Evolutionary conservation across 2,329 filamentous ascomycete genomes (phyloP).

Genomic region (Coniochaeta pulveracea): DNA sequence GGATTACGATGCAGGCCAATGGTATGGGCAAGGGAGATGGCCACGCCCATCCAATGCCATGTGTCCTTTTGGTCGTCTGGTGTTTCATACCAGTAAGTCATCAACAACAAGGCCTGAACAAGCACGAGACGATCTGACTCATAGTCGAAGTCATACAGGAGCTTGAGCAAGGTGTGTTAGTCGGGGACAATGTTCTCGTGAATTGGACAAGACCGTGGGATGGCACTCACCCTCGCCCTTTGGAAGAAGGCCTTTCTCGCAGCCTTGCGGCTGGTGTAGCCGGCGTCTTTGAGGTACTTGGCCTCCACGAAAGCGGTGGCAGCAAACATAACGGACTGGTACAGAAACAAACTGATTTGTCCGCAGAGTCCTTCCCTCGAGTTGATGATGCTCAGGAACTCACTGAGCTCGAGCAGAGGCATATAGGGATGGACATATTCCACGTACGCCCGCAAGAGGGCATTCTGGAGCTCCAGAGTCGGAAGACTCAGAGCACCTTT

Average conservation of each 20-base stretch:
- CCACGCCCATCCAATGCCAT: slow-evolving; percentile 98
- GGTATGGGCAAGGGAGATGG: slow-evolving; percentile 83
- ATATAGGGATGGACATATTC: slow-evolving; percentile 92
- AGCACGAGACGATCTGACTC: slow-evolving; percentile 81
- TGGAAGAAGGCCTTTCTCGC: slow-evolving; percentile 84
- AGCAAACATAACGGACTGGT: slow-evolving; percentile 92
- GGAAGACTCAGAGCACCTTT: slow-evolving; percentile 82
- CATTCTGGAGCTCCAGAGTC: slow-evolving; percentile 57
- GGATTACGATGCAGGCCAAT: slow-evolving; percentile 88
- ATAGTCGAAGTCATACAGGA: slow-evolving; percentile 92
- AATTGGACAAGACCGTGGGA: not conserved
- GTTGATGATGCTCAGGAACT: slow-evolving; percentile 49
- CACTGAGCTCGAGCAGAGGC: slow-evolving; percentile 66
- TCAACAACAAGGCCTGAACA: slow-evolving; percentile 77
- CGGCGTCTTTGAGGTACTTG: slow-evolving; percentile 62
- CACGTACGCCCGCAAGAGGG: slow-evolving; percentile 69
- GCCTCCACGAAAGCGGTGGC: slow-evolving; percentile 82
- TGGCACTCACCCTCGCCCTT: slow-evolving; percentile 61
- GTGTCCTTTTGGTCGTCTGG: slow-evolving; percentile 96
- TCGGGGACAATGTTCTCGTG: not conserved
- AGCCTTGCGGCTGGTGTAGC: slow-evolving; percentile 66
- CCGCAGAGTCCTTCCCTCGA: slow-evolving; percentile 57
- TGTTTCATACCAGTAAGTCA: slow-evolving; percentile 98
- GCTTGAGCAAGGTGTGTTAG: too few relatives aligned
- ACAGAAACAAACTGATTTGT: slow-evolving; percentile 73